These are phyloP conservation scores for Kwoniella sp. DNA, from an alignment of 768 basidiomycete genomes.

Conservation along the genomic window DNA sequence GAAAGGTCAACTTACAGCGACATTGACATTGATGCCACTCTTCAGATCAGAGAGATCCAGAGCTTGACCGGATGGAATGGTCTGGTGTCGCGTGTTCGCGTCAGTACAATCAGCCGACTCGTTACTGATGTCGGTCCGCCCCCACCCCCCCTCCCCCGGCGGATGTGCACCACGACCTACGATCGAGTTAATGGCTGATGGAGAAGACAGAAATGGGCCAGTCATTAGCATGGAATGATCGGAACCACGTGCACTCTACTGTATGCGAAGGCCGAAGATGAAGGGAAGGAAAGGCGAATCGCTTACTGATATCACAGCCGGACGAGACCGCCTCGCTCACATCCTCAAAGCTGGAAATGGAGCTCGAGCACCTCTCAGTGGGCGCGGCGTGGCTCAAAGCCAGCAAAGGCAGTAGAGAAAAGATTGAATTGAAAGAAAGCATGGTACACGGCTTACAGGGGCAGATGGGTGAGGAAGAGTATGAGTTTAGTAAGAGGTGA, in stretches of 20 bases:
- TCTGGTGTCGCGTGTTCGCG: background rate
- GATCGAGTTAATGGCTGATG: background rate
- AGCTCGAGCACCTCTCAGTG: constrained; percentile 1
- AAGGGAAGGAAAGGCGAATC: background rate
- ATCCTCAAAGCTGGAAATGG: constrained; percentile 9
- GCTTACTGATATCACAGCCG: constrained; percentile 15
- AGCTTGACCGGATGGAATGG: constrained; percentile 14
- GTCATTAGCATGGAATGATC: background rate
- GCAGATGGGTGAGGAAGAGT: background rate
- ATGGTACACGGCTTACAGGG: background rate
- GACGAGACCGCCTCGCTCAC: background rate
- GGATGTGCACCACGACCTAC: constrained; percentile 2
- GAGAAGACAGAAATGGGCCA: background rate
- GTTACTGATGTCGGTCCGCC: too few species aligned
- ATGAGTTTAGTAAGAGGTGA: background rate
- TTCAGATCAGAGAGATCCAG: constrained; percentile 5
- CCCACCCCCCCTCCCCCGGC: too few species aligned
- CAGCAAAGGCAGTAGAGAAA: background rate
- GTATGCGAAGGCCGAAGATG: too few species aligned
- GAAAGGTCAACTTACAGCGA: constrained; percentile 5
- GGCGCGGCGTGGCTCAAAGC: background rate
- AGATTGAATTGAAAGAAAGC: background rate
- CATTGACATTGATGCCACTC: constrained; percentile 2
- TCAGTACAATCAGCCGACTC: too few species aligned
- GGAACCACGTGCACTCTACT: too few species aligned